These are phyloP conservation scores for Corynespora cassiicola DNA, from an alignment of 2,329 filamentous ascomycete species.

Conservation along the genomic window DNA sequence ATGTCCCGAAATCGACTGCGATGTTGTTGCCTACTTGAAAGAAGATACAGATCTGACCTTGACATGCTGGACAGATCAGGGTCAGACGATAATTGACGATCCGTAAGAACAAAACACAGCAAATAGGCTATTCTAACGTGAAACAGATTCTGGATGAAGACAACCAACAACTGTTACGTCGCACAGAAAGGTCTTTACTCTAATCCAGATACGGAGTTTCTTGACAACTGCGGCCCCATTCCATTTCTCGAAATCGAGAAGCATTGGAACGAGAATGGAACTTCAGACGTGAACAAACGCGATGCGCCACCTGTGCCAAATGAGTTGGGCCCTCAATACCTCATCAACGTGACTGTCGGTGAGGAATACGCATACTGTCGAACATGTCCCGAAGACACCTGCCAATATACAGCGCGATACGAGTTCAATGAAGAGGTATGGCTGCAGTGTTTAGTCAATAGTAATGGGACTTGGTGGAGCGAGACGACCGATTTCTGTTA, in stretches of 20 bases:
- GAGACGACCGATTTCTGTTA: constrained; percentile 40
- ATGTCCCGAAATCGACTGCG: constrained; percentile 28
- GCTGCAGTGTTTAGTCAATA: constrained; percentile 29
- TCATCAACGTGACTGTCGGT: constrained; percentile 37
- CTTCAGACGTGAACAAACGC: constrained; percentile 24
- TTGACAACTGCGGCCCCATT: constrained; percentile 36
- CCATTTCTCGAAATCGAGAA: constrained; percentile 27
- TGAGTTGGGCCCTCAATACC: constrained; percentile 18
- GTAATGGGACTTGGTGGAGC: constrained; percentile 28
- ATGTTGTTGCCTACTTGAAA: constrained; percentile 24
- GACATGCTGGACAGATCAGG: constrained; percentile 35
- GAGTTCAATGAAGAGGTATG: constrained; percentile 31
- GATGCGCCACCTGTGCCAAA: constrained; percentile 6
- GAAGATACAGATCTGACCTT: constrained; percentile 34
- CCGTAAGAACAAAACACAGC: constrained; percentile 18
- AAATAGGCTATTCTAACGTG: background rate
- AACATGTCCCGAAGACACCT: constrained; percentile 21
- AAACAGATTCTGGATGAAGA: constrained; percentile 34
- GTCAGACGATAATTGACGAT: constrained; percentile 33
- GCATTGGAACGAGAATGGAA: constrained; percentile 31
- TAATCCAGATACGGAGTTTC: constrained; percentile 28
- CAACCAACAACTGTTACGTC: constrained; percentile 41
- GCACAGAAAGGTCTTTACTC: constrained; percentile 29
- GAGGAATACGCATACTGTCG: constrained; percentile 35
- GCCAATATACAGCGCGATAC: constrained; percentile 20